phyloP scores from a whole-genome alignment of 2,329 filamentous ascomycete genomes.

The Cercospora sesami region DNA sequence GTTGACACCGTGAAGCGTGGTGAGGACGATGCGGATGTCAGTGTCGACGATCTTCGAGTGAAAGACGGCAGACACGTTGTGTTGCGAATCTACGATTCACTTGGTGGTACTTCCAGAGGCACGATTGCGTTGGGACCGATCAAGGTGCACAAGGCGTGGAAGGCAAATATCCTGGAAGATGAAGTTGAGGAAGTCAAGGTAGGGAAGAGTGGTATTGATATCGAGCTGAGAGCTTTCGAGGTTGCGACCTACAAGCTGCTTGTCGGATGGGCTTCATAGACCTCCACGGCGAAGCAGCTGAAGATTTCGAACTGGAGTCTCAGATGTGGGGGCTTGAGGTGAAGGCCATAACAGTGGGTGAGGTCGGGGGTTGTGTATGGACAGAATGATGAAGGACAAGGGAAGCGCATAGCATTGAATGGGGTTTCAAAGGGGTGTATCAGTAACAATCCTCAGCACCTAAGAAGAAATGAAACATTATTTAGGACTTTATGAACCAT shows the following conservation, averaged over 20 bases:
- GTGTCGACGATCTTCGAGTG: conserved; percentile 53
- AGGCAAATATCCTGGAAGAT: conserved; percentile 87
- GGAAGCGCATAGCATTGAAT: neutral
- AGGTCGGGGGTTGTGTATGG: neutral
- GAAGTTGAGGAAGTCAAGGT: conserved; percentile 67
- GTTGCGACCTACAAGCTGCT: conserved; percentile 41
- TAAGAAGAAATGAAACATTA: neutral
- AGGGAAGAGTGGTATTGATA: conserved; percentile 41
- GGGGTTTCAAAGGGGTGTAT: neutral
- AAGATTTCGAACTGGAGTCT: neutral
- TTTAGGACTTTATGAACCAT: neutral
- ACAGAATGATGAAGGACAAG: neutral
- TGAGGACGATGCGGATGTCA: conserved; percentile 57
- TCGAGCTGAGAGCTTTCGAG: conserved; percentile 44
- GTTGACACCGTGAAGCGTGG: conserved; percentile 91
- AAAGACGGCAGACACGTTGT: conserved; percentile 74
- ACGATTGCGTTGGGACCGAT: conserved; percentile 65
- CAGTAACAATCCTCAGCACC: neutral
- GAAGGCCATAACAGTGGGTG: neutral
- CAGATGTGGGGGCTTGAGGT: neutral
- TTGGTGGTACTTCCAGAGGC: conserved; percentile 78
- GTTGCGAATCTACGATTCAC: conserved; percentile 79
- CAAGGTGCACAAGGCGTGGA: conserved; percentile 73
- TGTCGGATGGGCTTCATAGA: neutral
- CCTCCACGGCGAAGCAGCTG: neutral